Evolutionary conservation across 2,329 filamentous ascomycete genomes (phyloP), one percentile per base, ranked within the genome.

Genomic region (Trichothecium roseum): DNA sequence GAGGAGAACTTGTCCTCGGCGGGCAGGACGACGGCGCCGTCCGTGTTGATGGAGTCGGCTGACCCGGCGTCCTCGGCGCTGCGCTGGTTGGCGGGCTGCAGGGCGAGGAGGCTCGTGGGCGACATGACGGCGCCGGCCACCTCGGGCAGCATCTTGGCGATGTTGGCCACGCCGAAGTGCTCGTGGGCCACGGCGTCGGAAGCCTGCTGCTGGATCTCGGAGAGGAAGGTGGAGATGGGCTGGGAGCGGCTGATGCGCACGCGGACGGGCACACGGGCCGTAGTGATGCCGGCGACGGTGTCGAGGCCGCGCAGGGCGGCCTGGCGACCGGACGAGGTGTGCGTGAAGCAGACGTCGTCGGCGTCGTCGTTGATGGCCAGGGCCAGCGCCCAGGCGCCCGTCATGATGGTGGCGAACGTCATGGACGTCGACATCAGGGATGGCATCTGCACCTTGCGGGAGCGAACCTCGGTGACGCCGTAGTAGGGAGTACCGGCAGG

Each of bases 341-440:
- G 29, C 4, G 42, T 42, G 27, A 64, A 63, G 12, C 60, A 45
- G 22, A 62, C 51, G 31, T 62, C 56, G 8, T 50, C 38, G 15
- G 53, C 48, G 2, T 51, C 50, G 37, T 58, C 52, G 37, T 61
- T 62, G 9, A 55, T 40, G 4, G 41, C 28, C 5, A 45, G 36
- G 8, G 45, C 30, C 15, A 55, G 14, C 1, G 47, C 53, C 52
- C 52, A 55, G 3, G 53, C 52, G 0, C 49, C 48, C 4, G 45
- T 45, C 6, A 54, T 28, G 10, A 50, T 18, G 2, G 45, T 43
- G 8, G 45, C 42, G 1, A 36, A 36, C 3, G 43, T 49, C 8
- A 44, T 36, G 12, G 42, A 30, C 8, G 36, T 17, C 22, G 28
- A 16, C 3, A n/a, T 14, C 14, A 6, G 8, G 8, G 13, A 10